A percentile compares a stretch with the other conserved stretches of the same genome.
Conservation (phyloP, 345 rosid genomes). For the Sonneratia caseolaris region DNA sequence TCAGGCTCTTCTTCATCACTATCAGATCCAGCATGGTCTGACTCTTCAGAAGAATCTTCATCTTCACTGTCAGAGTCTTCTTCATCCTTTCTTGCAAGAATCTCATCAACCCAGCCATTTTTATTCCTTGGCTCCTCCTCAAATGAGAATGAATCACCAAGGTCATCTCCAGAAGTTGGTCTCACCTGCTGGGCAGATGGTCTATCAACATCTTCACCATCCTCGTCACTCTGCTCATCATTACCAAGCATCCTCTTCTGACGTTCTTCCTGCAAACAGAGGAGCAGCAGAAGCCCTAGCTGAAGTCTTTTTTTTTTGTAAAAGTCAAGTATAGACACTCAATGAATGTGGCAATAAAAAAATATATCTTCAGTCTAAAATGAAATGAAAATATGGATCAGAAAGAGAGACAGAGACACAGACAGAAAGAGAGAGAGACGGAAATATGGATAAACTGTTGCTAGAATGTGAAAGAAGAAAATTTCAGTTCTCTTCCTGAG, state of each 20-base stretch:
- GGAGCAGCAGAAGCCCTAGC: conserved; percentile 8
- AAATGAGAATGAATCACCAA: conserved; percentile 73
- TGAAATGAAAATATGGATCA: background rate
- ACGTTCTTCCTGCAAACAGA: conserved; percentile 54
- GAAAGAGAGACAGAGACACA: too few relatives aligned
- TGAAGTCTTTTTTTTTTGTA: background rate
- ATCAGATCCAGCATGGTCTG: conserved; percentile 36
- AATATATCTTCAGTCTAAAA: background rate
- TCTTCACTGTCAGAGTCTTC: conserved; percentile 44
- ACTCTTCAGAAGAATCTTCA: conserved; percentile 50
- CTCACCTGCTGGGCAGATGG: conserved; percentile 25
- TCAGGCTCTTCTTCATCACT: conserved; percentile 34
- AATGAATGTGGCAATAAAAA: background rate
- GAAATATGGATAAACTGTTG: background rate
- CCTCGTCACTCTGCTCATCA: conserved; percentile 69
- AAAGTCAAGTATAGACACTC: background rate
- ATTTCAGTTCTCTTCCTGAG: background rate
- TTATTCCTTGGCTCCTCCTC: conserved; percentile 39
- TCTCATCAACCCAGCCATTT: conserved; percentile 85
- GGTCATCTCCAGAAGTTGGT: conserved; percentile 74
- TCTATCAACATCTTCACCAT: conserved; percentile 44
- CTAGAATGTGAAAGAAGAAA: background rate
- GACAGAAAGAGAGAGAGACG: too few relatives aligned
- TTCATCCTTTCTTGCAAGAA: conserved; percentile 51
- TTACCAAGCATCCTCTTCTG: conserved; percentile 68